Evolutionary conservation across 768 basidiomycete genomes (phyloP).

Genomic region (Termitomyces bulborhizus): DNA sequence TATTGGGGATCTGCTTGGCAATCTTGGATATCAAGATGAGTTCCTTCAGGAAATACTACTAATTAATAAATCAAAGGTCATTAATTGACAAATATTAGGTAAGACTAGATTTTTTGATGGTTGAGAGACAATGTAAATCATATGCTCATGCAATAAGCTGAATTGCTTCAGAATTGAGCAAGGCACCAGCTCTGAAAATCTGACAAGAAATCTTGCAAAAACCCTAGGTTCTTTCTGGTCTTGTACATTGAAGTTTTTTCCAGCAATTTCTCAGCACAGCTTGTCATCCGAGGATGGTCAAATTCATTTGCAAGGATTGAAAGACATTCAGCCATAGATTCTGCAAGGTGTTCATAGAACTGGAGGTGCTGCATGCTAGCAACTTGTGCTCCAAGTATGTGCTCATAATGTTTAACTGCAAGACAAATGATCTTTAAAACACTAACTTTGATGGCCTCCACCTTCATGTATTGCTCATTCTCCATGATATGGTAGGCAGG

Average conservation of each 20-base stretch:
- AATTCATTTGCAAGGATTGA: slow-evolving; percentile 76
- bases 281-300: slow-evolving; percentile 86
- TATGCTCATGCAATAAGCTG: slow-evolving; percentile 69
- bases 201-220: slow-evolving; percentile 80
- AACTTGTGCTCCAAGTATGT: slow-evolving; percentile 79
- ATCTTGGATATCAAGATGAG: slow-evolving; percentile 43
- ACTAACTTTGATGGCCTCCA: slow-evolving; percentile 57
- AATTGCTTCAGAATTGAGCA: slow-evolving; percentile 86
- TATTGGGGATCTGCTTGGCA: slow-evolving; percentile 42
- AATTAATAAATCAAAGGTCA: too few species aligned
- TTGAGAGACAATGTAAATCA: neutral
- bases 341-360: slow-evolving; percentile 91
- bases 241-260: slow-evolving; percentile 67
- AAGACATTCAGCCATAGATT: slow-evolving; percentile 90
- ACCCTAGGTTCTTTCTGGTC: slow-evolving; percentile 85
- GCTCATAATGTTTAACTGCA: slow-evolving; percentile 87
- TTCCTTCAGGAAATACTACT: too few species aligned
- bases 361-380: slow-evolving; percentile 88
- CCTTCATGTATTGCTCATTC: slow-evolving; percentile 86
- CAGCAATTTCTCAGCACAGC: slow-evolving; percentile 80
- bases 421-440: slow-evolving; percentile 87
- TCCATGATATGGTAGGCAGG: slow-evolving; percentile 87
- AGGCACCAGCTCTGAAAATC: slow-evolving; percentile 74
- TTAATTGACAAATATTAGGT: slow-evolving; percentile 97
- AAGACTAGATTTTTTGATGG: slow-evolving; percentile 49